phyloP scores from a whole-genome alignment of 305 asterid species.

The Fraxinus platypoda region DNA sequence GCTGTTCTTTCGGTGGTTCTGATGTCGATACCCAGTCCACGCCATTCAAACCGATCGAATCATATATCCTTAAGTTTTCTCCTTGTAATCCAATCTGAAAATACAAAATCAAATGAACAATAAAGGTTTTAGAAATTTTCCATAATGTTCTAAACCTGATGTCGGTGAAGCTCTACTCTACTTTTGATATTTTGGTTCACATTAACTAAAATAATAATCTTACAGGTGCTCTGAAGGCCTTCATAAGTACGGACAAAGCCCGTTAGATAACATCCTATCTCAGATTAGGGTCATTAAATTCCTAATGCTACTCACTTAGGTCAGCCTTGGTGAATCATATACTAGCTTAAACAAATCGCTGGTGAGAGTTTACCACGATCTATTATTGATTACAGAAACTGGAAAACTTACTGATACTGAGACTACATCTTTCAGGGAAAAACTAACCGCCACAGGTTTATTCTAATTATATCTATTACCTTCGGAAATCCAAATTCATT shows the following conservation, averaged over 20 bases:
- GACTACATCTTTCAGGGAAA: conserved; percentile 8
- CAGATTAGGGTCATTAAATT: neutral
- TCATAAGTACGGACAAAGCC: neutral
- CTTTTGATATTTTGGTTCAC: neutral
- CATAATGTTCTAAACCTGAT: neutral
- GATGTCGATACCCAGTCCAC: conserved; percentile 62
- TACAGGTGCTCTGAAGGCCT: neutral
- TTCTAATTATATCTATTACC: neutral
- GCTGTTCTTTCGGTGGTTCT: conserved; percentile 66
- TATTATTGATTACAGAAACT: neutral
- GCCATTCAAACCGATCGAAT: conserved; percentile 41
- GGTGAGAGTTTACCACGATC: neutral
- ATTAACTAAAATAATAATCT: neutral
- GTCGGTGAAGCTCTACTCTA: neutral
- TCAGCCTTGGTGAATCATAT: neutral
- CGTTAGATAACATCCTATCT: neutral
- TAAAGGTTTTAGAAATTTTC: conserved; percentile 1
- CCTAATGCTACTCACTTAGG: conserved; percentile 12
- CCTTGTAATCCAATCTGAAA: conserved; percentile 77
- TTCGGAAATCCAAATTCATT: neutral
- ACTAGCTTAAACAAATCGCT: neutral
- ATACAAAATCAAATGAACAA: conserved; percentile 12
- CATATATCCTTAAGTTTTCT: conserved; percentile 57
- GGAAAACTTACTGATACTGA: neutral
- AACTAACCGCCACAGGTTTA: neutral